A percentile compares a stretch with the other conserved stretches of the same genome.
Conservation (phyloP, 805 yeast species). For the Hemisphaericaspora nanyangensis region DNA sequence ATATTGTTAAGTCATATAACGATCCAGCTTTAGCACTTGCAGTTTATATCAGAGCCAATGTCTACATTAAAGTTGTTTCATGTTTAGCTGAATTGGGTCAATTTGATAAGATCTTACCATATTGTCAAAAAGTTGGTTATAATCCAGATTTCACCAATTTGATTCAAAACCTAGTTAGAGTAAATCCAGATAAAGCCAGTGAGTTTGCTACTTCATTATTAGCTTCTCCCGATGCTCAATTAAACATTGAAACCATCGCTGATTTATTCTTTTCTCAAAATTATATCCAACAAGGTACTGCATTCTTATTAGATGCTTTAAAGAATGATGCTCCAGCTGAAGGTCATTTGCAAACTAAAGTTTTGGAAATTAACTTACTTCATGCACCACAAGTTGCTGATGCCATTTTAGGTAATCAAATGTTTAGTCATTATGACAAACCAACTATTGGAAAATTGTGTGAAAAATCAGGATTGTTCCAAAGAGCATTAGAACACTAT, state of each 20-base stretch:
- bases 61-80: constrained; percentile 85
- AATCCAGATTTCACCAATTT: constrained; percentile 86
- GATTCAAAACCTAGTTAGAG: constrained; percentile 85
- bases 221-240: constrained; percentile 50
- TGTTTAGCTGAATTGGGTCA: constrained; percentile 93
- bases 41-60: constrained; percentile 79
- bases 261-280: constrained; percentile 94
- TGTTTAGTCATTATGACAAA: constrained; percentile 94
- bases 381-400: constrained; percentile 99
- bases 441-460: constrained; percentile 88
- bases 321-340: constrained; percentile 92
- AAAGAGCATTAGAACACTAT: constrained; percentile 94
- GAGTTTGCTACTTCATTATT: constrained; percentile 91
- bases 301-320: constrained; percentile 90
- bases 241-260: constrained; percentile 82
- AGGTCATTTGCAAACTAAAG: constrained; percentile 92
- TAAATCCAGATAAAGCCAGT: constrained; percentile 96
- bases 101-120: constrained; percentile 92
- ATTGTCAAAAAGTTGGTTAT: constrained; percentile 83
- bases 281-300: constrained; percentile 95
- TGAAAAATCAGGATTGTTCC: constrained; percentile 93
- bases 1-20: constrained; percentile 76
- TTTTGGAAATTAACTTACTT: constrained; percentile 84
- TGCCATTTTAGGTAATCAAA: constrained; percentile 92
- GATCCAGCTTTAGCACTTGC: constrained; percentile 86